phyloP scores from a whole-genome alignment of 2,329 filamentous ascomycete species.

The Colletotrichum sidae region DNA sequence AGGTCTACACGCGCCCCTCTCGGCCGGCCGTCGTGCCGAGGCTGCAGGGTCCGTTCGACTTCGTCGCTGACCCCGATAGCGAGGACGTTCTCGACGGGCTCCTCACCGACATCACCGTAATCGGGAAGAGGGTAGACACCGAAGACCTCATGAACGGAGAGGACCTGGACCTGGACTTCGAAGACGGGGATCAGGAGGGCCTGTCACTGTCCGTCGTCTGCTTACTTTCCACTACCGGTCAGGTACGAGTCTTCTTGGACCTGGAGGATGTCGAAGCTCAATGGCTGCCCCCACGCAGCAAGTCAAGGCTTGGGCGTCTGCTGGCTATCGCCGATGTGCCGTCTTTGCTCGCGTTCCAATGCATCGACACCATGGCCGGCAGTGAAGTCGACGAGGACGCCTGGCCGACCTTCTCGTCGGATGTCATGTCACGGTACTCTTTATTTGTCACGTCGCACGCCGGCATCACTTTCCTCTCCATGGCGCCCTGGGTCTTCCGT shows the following conservation, averaged over 20 bases:
- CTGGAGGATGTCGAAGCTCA: conserved; percentile 73
- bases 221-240: conserved; percentile 70
- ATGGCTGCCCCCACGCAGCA: conserved; percentile 71
- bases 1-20: conserved; percentile 68
- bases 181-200: conserved; percentile 68
- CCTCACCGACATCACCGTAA: conserved; percentile 71
- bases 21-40: conserved; percentile 69
- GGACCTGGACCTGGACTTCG: conserved; percentile 69
- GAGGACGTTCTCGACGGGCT: conserved; percentile 68
- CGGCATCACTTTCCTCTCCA: conserved; percentile 69
- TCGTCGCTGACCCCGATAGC: conserved; percentile 66
- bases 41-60: conserved; percentile 71
- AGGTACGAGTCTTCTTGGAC: conserved; percentile 71
- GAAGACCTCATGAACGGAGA: conserved; percentile 73
- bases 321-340: conserved; percentile 53
- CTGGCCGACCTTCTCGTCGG: conserved; percentile 73
- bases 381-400: conserved; percentile 66
- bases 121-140: conserved; percentile 71
- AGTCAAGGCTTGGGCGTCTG: conserved; percentile 57
- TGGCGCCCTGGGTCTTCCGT: conserved; percentile 72
- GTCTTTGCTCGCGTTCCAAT: conserved; percentile 70
- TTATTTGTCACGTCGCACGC: conserved; percentile 73
- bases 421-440: conserved; percentile 71
- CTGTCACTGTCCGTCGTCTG: conserved; percentile 71
- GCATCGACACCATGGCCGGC: conserved; percentile 68